Percentiles rank a stretch among this genome's conserved stretches.
phyloP scores from a whole-genome alignment of 768 basidiomycete species.

The Kwoniella botswanensis region DNA sequence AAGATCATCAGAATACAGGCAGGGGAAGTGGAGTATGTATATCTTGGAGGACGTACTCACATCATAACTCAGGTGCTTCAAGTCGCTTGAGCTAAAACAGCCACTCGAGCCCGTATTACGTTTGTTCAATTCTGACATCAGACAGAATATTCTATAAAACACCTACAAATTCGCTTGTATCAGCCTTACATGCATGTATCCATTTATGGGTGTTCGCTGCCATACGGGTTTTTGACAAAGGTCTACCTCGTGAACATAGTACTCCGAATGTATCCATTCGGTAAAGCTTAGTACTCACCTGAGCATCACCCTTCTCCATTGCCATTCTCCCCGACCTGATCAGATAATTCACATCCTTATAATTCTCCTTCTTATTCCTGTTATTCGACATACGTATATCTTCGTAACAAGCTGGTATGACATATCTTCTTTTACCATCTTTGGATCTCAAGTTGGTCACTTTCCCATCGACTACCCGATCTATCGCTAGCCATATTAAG shows the following conservation, averaged over 20 bases:
- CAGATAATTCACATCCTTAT: not conserved
- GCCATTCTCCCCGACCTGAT: slow-evolving; percentile 1
- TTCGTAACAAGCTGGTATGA: not conserved
- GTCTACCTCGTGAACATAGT: too few relatives aligned
- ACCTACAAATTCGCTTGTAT: not conserved
- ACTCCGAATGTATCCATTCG: not conserved
- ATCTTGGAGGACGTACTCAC: not conserved
- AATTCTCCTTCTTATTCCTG: not conserved
- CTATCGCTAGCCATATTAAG: not conserved
- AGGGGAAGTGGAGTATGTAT: not conserved
- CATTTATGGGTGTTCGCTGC: too few relatives aligned
- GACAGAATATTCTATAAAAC: slow-evolving; percentile 5
- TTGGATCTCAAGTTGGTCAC: not conserved
- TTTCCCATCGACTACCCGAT: not conserved
- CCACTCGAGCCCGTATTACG: not conserved
- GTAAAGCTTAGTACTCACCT: not conserved
- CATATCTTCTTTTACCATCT: slow-evolving; percentile 1
- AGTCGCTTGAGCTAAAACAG: not conserved
- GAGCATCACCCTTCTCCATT: not conserved
- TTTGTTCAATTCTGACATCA: slow-evolving; percentile 1
- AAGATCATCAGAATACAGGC: not conserved
- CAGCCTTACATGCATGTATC: not conserved
- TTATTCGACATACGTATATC: not conserved
- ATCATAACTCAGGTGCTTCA: not conserved
- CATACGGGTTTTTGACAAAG: too few relatives aligned